phyloP scores from a whole-genome alignment of 2,329 filamentous ascomycete genomes.

The Colletotrichum siamense region DNA sequence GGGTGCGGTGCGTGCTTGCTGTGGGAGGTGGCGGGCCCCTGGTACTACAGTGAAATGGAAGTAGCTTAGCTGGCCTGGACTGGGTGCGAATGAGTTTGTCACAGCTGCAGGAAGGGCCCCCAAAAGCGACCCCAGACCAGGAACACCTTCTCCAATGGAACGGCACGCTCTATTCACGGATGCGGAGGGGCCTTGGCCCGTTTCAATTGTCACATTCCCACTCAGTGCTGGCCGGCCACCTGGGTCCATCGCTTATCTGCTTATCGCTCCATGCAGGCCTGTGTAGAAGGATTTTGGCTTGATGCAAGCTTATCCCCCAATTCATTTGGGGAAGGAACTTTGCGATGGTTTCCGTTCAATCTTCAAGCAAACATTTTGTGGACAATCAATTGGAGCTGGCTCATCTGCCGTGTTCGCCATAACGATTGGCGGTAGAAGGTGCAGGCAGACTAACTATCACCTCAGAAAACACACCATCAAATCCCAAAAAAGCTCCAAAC shows the following conservation, averaged over 20 bases:
- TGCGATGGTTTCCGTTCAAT: background rate
- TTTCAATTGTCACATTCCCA: slow-evolving; percentile 10
- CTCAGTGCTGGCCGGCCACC: background rate
- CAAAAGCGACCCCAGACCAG: background rate
- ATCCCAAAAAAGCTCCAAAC: background rate
- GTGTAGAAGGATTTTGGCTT: background rate
- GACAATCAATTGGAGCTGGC: background rate
- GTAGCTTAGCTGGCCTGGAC: background rate
- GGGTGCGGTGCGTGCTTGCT: background rate
- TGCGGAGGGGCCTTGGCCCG: slow-evolving; percentile 7
- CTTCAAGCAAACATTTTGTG: background rate
- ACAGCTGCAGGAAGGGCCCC: background rate
- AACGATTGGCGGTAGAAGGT: background rate
- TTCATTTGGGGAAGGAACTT: background rate
- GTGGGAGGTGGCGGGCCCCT: background rate
- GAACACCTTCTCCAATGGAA: background rate
- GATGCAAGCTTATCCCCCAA: background rate
- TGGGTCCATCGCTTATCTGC: background rate
- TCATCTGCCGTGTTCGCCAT: background rate
- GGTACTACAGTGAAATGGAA: background rate
- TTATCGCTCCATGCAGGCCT: background rate
- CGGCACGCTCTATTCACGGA: background rate
- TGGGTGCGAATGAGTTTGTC: background rate
- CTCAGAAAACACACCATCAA: background rate
- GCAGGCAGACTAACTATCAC: background rate